A percentile compares a stretch with the other conserved stretches of the same genome.
Evolutionary conservation across 371 early-diverging fungal species (phyloP).

Genomic region (Basidiobolus heterosporus): DNA sequence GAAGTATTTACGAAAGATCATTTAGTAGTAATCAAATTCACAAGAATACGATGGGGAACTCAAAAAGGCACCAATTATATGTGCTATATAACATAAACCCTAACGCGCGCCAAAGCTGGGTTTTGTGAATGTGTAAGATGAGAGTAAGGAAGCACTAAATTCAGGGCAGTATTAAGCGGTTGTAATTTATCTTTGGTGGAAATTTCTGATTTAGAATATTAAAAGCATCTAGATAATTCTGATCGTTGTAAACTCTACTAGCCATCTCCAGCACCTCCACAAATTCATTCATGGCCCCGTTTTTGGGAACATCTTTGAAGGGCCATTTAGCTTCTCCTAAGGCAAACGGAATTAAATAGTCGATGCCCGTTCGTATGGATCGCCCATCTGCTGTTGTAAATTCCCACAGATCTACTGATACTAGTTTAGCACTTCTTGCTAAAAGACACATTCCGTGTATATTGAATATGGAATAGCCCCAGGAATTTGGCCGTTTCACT

Average conservation of each 20-base stretch:
- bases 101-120: no score
- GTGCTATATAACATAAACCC: no score
- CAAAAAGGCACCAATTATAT: no score
- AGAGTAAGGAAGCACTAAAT: no score
- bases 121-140: no score
- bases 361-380: slow-evolving; percentile 20
- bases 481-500: slow-evolving; percentile 13
- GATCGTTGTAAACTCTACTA: slow-evolving; percentile 1
- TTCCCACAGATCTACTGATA: slow-evolving; percentile 12
- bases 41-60: no score
- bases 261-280: slow-evolving; percentile 3
- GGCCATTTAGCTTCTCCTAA: slow-evolving; percentile 1
- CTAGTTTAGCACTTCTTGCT: slow-evolving; percentile 11
- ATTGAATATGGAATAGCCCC: slow-evolving; percentile 21
- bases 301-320: not conserved
- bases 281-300: slow-evolving; percentile 1
- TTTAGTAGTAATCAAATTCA: no score
- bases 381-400: slow-evolving; percentile 12
- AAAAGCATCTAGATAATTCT: slow-evolving; percentile 2
- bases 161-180: no score
- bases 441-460: slow-evolving; percentile 17
- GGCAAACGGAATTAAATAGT: slow-evolving; percentile 26
- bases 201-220: no score
- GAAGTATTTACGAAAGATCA: no score
- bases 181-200: no score